phyloP scores from a whole-genome alignment of 176 grass and related monocot species.

The Aegilops umbellulata region DNA sequence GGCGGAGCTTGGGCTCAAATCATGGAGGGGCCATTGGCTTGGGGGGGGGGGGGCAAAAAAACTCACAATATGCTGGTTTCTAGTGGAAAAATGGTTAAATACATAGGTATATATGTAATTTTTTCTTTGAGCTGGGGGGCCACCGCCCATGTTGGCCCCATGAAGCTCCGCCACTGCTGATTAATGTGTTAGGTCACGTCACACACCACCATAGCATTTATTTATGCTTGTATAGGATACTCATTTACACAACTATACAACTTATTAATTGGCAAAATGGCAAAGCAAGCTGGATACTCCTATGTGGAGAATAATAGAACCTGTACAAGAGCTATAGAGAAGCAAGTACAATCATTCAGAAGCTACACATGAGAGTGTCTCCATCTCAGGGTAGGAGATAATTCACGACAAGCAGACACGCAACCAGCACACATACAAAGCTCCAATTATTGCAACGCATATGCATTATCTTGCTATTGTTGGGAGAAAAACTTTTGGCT shows the following conservation, averaged over 20 bases:
- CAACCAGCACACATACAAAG: slow-evolving; percentile 13
- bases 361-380: not conserved
- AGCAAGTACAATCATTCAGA: slow-evolving; percentile 8
- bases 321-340: not conserved
- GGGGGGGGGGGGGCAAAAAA: too few relatives aligned
- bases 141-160: too few relatives aligned
- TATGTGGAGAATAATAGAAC: not conserved
- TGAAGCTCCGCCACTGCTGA: too few relatives aligned
- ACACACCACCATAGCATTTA: slow-evolving; percentile 25
- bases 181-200: slow-evolving; percentile 17
- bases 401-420: slow-evolving; percentile 9
- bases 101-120: too few relatives aligned
- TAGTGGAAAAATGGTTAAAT: too few relatives aligned
- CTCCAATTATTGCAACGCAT: slow-evolving; percentile 13
- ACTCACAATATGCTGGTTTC: too few relatives aligned
- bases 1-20: too few relatives aligned
- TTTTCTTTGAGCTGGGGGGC: too few relatives aligned
- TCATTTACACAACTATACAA: slow-evolving; percentile 20
- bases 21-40: too few relatives aligned
- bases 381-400: not conserved
- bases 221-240: slow-evolving; percentile 41
- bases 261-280: slow-evolving; percentile 33
- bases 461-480: slow-evolving; percentile 3
- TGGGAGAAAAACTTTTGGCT: not conserved
- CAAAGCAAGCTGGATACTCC: slow-evolving; percentile 8